Percentiles rank a stretch among this genome's conserved stretches.
These are phyloP conservation scores for Citropsis articulata DNA, from an alignment of 345 rosid species.

Conservation along the genomic window DNA sequence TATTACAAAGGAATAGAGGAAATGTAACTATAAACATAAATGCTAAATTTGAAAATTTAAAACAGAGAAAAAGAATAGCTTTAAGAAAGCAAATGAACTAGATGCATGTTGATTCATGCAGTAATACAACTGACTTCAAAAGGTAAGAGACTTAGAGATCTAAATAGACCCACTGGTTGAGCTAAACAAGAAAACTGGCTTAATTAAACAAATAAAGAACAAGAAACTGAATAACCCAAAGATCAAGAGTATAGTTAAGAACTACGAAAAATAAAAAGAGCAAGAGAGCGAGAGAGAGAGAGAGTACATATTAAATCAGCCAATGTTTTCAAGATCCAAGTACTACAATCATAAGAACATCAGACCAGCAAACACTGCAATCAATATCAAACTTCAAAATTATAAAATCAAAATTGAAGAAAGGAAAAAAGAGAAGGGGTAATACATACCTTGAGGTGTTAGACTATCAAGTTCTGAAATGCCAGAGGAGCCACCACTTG, in stretches of 20 bases:
- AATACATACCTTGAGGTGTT: slow-evolving; percentile 56
- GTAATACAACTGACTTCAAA: neutral
- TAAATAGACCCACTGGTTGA: neutral
- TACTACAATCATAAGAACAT: neutral
- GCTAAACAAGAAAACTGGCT: neutral
- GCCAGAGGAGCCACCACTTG: slow-evolving; percentile 61
- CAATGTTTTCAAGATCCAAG: slow-evolving; percentile 10
- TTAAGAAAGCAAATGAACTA: neutral
- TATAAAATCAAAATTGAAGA: neutral
- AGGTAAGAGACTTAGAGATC: neutral
- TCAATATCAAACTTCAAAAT: neutral
- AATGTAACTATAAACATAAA: neutral
- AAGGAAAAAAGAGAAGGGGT: neutral
- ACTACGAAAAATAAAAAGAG: neutral
- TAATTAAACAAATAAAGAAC: neutral
- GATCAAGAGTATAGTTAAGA: neutral
- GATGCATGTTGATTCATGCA: neutral
- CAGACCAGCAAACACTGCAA: neutral
- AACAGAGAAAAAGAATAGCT: neutral
- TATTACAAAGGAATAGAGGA: neutral
- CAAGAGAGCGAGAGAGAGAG: too few species aligned
- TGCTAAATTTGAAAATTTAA: neutral
- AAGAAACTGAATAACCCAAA: neutral
- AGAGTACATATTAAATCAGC: neutral
- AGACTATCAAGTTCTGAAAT: slow-evolving; percentile 51